phyloP scores from a whole-genome alignment of 1,139 yeast genomes.

The Blastobotrys indianensis region DNA sequence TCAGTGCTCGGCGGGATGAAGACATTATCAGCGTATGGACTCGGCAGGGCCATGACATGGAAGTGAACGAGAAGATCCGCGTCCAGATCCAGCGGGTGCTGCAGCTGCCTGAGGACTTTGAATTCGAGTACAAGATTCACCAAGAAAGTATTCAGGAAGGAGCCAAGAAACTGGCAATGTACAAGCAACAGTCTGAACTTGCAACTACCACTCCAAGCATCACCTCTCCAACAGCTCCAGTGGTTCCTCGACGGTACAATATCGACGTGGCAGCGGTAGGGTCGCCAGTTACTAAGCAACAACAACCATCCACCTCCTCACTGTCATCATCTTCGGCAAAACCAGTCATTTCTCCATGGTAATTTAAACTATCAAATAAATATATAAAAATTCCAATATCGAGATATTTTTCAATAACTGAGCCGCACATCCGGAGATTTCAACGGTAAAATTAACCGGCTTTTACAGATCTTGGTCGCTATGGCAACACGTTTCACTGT shows the following conservation, averaged over 20 bases:
- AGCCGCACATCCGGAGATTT: too few species aligned
- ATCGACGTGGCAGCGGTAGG: too few species aligned
- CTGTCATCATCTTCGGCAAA: too few species aligned
- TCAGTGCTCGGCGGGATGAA: conserved; percentile 35
- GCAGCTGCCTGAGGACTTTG: conserved; percentile 22
- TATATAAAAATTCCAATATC: too few species aligned
- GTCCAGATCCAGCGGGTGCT: conserved; percentile 24
- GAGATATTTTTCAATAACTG: too few species aligned
- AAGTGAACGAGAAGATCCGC: conserved; percentile 17
- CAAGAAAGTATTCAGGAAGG: conserved; percentile 28
- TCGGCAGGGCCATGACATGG: conserved; percentile 20
- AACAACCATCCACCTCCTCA: too few species aligned
- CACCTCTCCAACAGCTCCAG: conserved; percentile 3
- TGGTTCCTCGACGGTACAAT: not conserved
- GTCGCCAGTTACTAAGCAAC: too few species aligned
- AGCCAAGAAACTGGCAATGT: conserved; percentile 17
- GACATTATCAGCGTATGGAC: conserved; percentile 36
- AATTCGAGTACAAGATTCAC: conserved; percentile 30
- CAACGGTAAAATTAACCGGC: too few species aligned
- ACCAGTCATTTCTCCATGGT: too few species aligned
- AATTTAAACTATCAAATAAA: too few species aligned
- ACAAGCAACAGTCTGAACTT: conserved; percentile 7
- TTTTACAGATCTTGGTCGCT: too few species aligned
- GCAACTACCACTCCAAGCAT: not conserved
- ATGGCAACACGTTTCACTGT: too few species aligned